Percentiles rank a stretch among this genome's conserved stretches.
Evolutionary conservation across 1,284 basidiomycete species (phyloP).

Genomic region (Moesziomyces antarcticus): DNA sequence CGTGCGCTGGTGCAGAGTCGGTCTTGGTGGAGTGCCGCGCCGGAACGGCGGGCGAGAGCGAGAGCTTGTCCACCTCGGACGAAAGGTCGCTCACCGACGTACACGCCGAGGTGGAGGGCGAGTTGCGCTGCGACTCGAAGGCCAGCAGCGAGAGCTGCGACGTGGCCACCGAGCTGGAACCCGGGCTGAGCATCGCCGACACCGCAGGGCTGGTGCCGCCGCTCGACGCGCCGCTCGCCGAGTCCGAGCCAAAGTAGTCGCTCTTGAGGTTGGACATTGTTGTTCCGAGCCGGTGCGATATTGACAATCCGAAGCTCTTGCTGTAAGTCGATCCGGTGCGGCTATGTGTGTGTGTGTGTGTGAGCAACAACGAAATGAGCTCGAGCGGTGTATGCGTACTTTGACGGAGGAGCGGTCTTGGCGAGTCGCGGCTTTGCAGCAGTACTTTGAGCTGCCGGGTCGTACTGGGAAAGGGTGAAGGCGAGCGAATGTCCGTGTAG

Average conservation of each 20-base stretch:
- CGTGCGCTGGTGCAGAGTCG: background rate
- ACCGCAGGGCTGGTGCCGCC: slow-evolving; percentile 26
- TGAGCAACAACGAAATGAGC: too few species aligned
- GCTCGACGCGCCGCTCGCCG: slow-evolving; percentile 27
- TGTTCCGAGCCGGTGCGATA: background rate
- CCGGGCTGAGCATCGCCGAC: slow-evolving; percentile 28
- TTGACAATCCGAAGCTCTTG: too few species aligned
- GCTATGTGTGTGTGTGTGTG: too few species aligned
- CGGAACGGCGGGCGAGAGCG: slow-evolving; percentile 3
- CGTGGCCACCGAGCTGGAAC: slow-evolving; percentile 27
- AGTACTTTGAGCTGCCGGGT: too few species aligned
- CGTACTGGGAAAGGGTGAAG: too few species aligned
- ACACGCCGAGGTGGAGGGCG: slow-evolving; percentile 39
- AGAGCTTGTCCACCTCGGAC: slow-evolving; percentile 30
- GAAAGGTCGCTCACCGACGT: slow-evolving; percentile 46
- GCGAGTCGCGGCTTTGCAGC: too few species aligned
- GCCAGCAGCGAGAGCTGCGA: slow-evolving; percentile 39
- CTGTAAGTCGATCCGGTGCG: too few species aligned
- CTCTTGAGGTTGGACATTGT: slow-evolving; percentile 21
- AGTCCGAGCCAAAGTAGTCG: slow-evolving; percentile 38
- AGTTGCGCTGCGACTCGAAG: slow-evolving; percentile 25
- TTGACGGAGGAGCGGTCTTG: too few species aligned
- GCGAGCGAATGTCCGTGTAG: too few species aligned
- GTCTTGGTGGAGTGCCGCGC: background rate
- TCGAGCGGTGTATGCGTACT: too few species aligned